Conservation (phyloP, 2,329 filamentous ascomycete species). For the Calonectria pseudoturangicola region DNA sequence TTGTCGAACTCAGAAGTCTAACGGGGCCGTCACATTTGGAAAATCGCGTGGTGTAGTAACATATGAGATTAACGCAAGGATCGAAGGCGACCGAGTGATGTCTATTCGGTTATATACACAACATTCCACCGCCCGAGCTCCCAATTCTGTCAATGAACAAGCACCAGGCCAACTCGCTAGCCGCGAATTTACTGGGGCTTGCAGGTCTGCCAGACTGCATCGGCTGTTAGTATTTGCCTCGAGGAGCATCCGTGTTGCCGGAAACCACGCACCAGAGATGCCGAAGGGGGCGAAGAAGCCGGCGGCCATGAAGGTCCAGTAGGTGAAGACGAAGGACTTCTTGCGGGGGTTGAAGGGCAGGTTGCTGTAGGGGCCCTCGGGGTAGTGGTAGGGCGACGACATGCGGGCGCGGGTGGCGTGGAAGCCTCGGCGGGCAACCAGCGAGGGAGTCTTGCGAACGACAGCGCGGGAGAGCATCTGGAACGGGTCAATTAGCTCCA, state of each 20-base stretch:
- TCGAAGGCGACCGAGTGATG: slow-evolving; percentile 53
- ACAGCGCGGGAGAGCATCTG: slow-evolving; percentile 90
- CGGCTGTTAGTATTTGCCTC: slow-evolving; percentile 47
- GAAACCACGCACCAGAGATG: slow-evolving; percentile 73
- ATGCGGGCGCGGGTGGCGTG: slow-evolving; percentile 90
- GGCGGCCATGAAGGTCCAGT: slow-evolving; percentile 81
- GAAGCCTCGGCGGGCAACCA: slow-evolving; percentile 94
- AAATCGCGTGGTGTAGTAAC: slow-evolving; percentile 36
- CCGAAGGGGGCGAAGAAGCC: slow-evolving; percentile 78
- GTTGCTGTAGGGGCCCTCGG: slow-evolving; percentile 95
- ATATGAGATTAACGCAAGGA: slow-evolving; percentile 54
- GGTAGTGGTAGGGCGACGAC: slow-evolving; percentile 97
- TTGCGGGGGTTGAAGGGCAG: slow-evolving; percentile 97
- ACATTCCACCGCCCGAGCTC: slow-evolving; percentile 51
- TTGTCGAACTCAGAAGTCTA: background rate
- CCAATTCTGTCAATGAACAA: slow-evolving; percentile 46
- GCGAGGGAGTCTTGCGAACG: slow-evolving; percentile 77
- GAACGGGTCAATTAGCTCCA: slow-evolving; percentile 63
- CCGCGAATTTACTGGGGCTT: slow-evolving; percentile 60
- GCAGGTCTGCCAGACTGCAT: slow-evolving; percentile 69
- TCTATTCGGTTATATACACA: slow-evolving; percentile 61
- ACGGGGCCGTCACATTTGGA: slow-evolving; percentile 3
- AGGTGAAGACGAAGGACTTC: slow-evolving; percentile 88
- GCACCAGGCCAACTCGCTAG: slow-evolving; percentile 38
- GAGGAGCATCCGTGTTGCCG: slow-evolving; percentile 31